A percentile compares a stretch with the other conserved stretches of the same genome.
Evolutionary conservation across 768 basidiomycete species (phyloP).

Genomic region (Chalciporus pseudorubinellus): DNA sequence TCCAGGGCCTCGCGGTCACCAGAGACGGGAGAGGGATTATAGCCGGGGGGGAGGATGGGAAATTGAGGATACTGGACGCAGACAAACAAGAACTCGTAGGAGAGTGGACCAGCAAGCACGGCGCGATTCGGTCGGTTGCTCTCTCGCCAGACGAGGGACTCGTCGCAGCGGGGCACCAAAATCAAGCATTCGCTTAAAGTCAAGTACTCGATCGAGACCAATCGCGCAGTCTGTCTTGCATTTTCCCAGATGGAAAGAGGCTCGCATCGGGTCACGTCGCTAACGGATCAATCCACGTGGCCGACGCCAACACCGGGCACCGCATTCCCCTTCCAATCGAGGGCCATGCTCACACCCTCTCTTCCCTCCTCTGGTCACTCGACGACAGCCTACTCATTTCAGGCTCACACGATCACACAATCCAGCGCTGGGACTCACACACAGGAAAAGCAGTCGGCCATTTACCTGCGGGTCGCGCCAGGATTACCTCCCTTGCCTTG

Average conservation of each 20-base stretch:
- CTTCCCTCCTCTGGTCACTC: conserved; percentile 5
- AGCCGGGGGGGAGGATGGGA: conserved; percentile 7
- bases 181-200: too few species aligned
- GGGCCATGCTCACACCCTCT: conserved; percentile 3
- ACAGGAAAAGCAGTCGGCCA: too few species aligned
- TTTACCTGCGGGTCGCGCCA: too few species aligned
- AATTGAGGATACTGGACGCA: neutral
- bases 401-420: too few species aligned
- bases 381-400: neutral
- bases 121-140: neutral
- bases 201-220: too few species aligned
- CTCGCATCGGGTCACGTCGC: neutral
- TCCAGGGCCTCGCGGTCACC: neutral
- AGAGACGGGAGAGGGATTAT: neutral
- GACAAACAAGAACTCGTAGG: too few species aligned
- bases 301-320: neutral
- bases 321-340: neutral
- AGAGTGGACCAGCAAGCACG: neutral
- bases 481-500: too few species aligned
- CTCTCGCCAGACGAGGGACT: neutral
- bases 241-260: neutral
- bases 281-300: neutral
- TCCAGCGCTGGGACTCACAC: too few species aligned
- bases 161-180: too few species aligned
- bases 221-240: too few species aligned